Base-by-base conservation (phyloP, 1,139 yeast species). In the Zygosaccharomyces sapae region DNA sequence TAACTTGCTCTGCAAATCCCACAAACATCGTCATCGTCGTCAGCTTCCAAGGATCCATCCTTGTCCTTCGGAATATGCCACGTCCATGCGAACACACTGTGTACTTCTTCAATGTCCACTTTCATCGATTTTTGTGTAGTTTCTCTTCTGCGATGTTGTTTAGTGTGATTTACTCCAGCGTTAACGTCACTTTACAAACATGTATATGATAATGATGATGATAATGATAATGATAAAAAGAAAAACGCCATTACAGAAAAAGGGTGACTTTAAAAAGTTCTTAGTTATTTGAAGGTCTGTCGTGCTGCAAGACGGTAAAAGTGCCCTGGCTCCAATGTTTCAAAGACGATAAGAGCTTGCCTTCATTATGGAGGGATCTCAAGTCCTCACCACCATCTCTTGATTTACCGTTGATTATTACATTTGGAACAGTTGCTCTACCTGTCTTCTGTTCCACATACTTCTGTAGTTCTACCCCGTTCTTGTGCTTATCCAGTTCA, bases 1-100 rank as follows among this genome's bases (percentile, higher is more conserved):
- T 86, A 89, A n/a, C 89, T 80, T 4, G 86, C 95, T n/a, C 96
- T 76, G 63, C 97, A 89, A 47, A 89, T 89, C 39, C 97, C 96
- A 66, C 97, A 89, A 18, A 88, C 78, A 57, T 88, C 96, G 10
- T 73, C 78, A 24, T 66, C 67, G 22, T 61, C 66, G 7, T 22
- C 48, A 18, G 39, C 38, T 30, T 46, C 46, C 7, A 31, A 20
- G 5, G 43, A 33, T 3, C 36, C 44, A 25, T 51, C 52, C 25
- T 48, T 46, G 9, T 55, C 53, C 46, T 50, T 51, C 3, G 78
- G 73, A 13, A 74, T 75, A 46, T 75, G 74, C 96, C 96, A 88
- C 54, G 82, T 83, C 96, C 96, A 88, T n/a, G 62, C 58, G 51
- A 58, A 62, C 9, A 64, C 66, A 22, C 61, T 56, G 44, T 62